These are phyloP conservation scores for Lobulomyces angularis DNA, from an alignment of 192 early-diverging fungal species.

Conservation along the genomic window DNA sequence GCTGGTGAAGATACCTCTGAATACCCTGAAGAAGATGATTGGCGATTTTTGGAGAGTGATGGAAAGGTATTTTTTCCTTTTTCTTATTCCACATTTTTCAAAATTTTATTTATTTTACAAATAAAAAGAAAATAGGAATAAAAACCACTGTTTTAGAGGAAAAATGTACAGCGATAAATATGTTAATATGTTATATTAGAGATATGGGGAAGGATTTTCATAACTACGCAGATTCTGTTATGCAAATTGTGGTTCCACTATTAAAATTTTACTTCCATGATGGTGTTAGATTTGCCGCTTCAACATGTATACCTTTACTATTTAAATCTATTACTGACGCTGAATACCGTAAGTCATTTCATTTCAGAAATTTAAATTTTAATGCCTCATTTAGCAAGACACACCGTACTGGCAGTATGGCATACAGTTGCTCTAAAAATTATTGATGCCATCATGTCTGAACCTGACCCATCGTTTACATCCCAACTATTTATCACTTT, in stretches of 20 bases:
- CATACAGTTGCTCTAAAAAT: constrained; percentile 59
- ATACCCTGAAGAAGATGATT: constrained; percentile 91
- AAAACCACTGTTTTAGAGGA: constrained; percentile 92
- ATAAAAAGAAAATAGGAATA: constrained; percentile 91
- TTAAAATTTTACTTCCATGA: constrained; percentile 96
- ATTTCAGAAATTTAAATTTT: neutral
- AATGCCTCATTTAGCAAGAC: constrained; percentile 23
- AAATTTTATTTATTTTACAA: too few relatives aligned
- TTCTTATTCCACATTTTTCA: constrained; percentile 8
- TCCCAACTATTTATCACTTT: constrained; percentile 68
- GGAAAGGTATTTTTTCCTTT: constrained; percentile 41
- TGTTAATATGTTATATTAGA: constrained; percentile 87
- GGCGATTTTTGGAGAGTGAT: constrained; percentile 87
- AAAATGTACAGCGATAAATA: constrained; percentile 95
- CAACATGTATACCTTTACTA: constrained; percentile 66
- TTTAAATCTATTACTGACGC: constrained; percentile 49
- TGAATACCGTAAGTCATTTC: constrained; percentile 14
- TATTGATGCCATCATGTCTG: constrained; percentile 61
- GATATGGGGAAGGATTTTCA: constrained; percentile 84
- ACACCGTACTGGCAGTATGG: constrained; percentile 59
- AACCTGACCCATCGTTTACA: constrained; percentile 71
- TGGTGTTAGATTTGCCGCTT: constrained; percentile 83
- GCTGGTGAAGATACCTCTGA: constrained; percentile 74
- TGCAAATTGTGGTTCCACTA: constrained; percentile 78
- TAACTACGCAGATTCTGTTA: constrained; percentile 66